phyloP scores from a whole-genome alignment of 1,284 basidiomycete species.

The Tilletia indica region DNA sequence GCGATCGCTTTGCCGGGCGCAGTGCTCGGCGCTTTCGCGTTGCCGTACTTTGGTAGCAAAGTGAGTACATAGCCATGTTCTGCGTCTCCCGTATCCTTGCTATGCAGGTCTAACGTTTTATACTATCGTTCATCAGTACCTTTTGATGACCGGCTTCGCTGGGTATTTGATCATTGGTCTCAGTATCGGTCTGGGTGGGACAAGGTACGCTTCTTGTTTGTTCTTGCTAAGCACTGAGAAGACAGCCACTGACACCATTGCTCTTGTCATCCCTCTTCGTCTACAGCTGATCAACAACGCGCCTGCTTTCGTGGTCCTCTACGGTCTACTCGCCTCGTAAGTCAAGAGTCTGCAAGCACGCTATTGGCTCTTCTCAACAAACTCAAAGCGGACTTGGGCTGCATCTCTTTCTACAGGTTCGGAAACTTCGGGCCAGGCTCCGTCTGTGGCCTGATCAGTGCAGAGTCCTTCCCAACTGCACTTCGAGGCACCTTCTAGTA shows the following conservation, averaged over 20 bases:
- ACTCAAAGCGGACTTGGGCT: neutral
- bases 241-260: neutral
- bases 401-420: slow-evolving; percentile 30
- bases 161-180: slow-evolving; percentile 70
- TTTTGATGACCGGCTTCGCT: slow-evolving; percentile 71
- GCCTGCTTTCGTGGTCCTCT: slow-evolving; percentile 64
- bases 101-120: neutral
- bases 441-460: slow-evolving; percentile 66
- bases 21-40: slow-evolving; percentile 63
- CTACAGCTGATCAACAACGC: slow-evolving; percentile 64
- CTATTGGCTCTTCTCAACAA: neutral
- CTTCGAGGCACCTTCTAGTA: slow-evolving; percentile 34
- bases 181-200: slow-evolving; percentile 70
- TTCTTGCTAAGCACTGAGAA: neutral
- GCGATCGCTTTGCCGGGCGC: slow-evolving; percentile 69
- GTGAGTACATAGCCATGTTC: neutral
- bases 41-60: slow-evolving; percentile 28
- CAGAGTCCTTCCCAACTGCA: slow-evolving; percentile 55
- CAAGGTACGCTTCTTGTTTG: slow-evolving; percentile 55
- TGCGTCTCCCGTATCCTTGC: neutral
- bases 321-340: slow-evolving; percentile 28
- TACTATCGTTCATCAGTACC: slow-evolving; percentile 25
- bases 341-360: too few species aligned
- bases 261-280: neutral
- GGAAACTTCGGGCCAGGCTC: slow-evolving; percentile 74